Percentiles rank a stretch among this genome's conserved stretches.
These are phyloP conservation scores for Salix exigua DNA, from an alignment of 345 rosid species.

Conservation along the genomic window DNA sequence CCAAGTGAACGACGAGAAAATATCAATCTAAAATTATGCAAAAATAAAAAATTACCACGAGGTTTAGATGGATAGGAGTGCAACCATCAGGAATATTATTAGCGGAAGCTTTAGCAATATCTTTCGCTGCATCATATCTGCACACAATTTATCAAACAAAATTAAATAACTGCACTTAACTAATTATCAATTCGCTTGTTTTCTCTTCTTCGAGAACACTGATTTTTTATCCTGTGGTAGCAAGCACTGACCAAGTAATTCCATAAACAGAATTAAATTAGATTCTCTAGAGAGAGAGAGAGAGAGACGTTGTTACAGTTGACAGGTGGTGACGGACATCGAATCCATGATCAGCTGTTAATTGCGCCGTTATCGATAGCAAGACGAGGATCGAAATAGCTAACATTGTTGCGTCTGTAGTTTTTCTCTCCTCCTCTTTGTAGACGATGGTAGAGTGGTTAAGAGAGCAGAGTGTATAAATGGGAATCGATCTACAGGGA, in stretches of 20 bases:
- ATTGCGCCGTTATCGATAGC: constrained; percentile 10
- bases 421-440: background rate
- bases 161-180: background rate
- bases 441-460: background rate
- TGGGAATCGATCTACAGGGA: background rate
- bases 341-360: constrained; percentile 46
- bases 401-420: constrained; percentile 14
- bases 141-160: constrained; percentile 1
- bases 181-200: background rate
- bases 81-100: constrained; percentile 52
- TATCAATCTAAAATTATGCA: background rate
- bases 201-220: background rate
- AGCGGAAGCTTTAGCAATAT: constrained; percentile 37
- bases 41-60: constrained; percentile 58
- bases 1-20: background rate
- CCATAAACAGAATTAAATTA: background rate
- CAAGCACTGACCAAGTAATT: background rate
- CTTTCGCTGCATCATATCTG: constrained; percentile 69
- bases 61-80: constrained; percentile 78
- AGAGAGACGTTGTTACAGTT: constrained; percentile 54
- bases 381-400: constrained; percentile 19
- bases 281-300: background rate
- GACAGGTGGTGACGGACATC: constrained; percentile 70
- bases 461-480: background rate
- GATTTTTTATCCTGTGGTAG: too few relatives aligned